phyloP scores from a whole-genome alignment of 2,329 filamentous ascomycete genomes.

The Pestalotiopsis sp. region DNA sequence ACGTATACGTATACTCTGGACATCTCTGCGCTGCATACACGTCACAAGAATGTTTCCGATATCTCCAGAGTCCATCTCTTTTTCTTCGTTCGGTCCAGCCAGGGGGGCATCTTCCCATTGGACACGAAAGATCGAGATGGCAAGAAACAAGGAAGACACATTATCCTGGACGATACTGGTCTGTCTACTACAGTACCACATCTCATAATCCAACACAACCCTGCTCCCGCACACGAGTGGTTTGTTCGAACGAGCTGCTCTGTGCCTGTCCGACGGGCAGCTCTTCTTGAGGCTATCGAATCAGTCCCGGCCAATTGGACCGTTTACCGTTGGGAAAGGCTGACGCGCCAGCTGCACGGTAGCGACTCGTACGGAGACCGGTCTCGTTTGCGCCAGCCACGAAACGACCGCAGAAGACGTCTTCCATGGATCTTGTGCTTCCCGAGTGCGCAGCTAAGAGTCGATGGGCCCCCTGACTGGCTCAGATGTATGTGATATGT shows the following conservation, averaged over 20 bases:
- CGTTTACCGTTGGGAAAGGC: neutral
- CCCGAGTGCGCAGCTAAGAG: neutral
- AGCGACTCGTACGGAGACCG: neutral
- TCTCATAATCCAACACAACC: neutral
- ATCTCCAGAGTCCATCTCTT: neutral
- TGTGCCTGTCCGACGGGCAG: neutral
- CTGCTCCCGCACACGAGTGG: neutral
- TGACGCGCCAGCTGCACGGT: neutral
- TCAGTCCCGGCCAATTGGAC: neutral
- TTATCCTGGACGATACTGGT: neutral
- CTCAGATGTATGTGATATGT: neutral
- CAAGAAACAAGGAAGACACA: neutral
- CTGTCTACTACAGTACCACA: neutral
- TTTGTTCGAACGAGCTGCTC: neutral
- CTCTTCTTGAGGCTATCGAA: conserved; percentile 1
- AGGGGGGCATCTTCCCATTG: neutral
- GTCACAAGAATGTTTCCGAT: neutral
- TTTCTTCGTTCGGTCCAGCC: neutral
- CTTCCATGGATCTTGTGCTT: conserved; percentile 8
- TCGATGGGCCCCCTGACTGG: neutral
- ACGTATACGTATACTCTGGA: neutral
- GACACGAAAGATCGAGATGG: neutral
- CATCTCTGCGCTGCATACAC: neutral
- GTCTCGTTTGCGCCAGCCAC: neutral
- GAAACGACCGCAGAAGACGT: conserved; percentile 8